phyloP scores from a whole-genome alignment of 352 stramenopile species.

The Pythium dissotocum region DNA sequence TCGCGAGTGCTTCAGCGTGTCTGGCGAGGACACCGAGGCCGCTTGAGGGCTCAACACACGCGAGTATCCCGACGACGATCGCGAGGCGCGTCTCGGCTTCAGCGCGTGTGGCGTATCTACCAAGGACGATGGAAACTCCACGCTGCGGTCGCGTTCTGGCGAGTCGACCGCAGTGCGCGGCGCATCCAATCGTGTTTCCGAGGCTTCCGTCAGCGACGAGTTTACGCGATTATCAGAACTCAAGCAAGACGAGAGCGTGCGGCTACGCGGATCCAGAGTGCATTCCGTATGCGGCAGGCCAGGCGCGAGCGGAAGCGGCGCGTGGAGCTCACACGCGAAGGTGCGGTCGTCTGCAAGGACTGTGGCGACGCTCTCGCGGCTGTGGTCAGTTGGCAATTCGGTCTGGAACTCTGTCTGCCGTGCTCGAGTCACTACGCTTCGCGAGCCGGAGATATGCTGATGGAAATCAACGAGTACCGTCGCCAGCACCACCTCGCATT shows the following conservation, averaged over 20 bases:
- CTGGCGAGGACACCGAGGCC: constrained; percentile 22
- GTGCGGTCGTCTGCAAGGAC: constrained; percentile 35
- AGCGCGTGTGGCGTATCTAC: constrained; percentile 36
- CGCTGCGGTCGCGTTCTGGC: constrained; percentile 6
- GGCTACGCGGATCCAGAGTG: constrained; percentile 47
- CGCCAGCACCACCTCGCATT: constrained; percentile 28
- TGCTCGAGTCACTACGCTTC: constrained; percentile 31
- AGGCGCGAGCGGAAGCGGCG: constrained; percentile 37
- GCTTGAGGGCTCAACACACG: background rate
- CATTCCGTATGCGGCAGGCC: constrained; percentile 35
- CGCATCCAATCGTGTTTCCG: constrained; percentile 33
- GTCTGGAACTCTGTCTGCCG: constrained; percentile 33
- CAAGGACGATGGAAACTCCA: constrained; percentile 26
- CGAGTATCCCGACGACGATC: background rate
- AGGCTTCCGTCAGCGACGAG: constrained; percentile 20
- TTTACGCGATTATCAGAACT: constrained; percentile 33
- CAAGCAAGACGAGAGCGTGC: constrained; percentile 34
- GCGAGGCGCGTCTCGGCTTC: constrained; percentile 28
- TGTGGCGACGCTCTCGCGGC: constrained; percentile 40
- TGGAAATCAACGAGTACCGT: constrained; percentile 39
- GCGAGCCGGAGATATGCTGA: constrained; percentile 6
- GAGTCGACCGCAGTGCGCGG: constrained; percentile 25
- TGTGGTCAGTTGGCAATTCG: constrained; percentile 36
- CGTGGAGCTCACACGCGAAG: constrained; percentile 34
- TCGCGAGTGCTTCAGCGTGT: constrained; percentile 34